Base-by-base conservation (phyloP, 2,329 filamentous ascomycete genomes). In the Fusarium vanettenii region DNA sequence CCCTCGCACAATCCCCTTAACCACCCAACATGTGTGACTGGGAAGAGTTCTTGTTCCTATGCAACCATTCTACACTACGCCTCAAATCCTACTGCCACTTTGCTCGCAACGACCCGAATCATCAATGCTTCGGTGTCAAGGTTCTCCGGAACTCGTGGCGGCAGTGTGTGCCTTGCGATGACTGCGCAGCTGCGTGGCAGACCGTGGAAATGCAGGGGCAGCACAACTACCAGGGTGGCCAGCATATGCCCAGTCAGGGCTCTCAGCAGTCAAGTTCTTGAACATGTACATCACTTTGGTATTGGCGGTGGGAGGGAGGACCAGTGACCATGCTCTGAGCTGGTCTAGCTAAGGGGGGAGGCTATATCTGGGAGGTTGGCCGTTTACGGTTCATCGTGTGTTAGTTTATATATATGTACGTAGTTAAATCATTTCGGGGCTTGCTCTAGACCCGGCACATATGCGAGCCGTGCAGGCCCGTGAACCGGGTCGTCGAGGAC, bases 31-130 rank as follows among this genome's bases (percentile, higher is more conserved):
- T 94, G 92, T 94, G 92, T 76, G 89, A 92, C 79, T 94, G 86
- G 81, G 92, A 95, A 80, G 89, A 92, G 72, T 92, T 93, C 75
- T 81, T 89, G 69, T 95, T 92, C 80, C 83, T 81, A 61, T 95
- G 93, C 84, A 86, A 86, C 33, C 92, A 94, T 83, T 87, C 86
- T 6, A 84, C 85, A 18, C 82, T 87, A 29, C 88, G 90, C 22
- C 85, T 93, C 33, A 90, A 92, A 79, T 91, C 90, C 27, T 89
- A 94, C 82, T 95, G 93, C 82, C 93, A 95, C 82, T 91, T 91
- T 75, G 92, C 93, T 7, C 91, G 93, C 68, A 94, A 93, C 79
- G 91, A 94, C 76, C 90, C 90, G 1, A 87, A 89, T 71, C 92
- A 95, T 80, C 87, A 90, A 76, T 95, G 93, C 81, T 89, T 89